Evolutionary conservation across 108 stramenopile species (phyloP).

Genomic region (Chaetoceros tenuissimus): DNA sequence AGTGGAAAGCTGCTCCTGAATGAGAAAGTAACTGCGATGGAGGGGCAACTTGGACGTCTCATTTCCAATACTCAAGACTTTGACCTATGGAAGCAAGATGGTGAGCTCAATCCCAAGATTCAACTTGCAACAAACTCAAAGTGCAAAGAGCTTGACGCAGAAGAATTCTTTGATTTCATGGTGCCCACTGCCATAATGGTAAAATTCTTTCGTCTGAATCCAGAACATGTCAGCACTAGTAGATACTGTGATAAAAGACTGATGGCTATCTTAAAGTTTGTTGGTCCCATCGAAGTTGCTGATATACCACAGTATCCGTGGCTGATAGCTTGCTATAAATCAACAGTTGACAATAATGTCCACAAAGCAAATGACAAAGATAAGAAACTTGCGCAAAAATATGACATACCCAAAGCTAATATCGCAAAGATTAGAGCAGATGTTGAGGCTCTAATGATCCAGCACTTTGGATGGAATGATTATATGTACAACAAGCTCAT

Average conservation of each 20-base stretch:
- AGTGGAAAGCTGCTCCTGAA: not conserved
- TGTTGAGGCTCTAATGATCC: not conserved
- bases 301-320: not conserved
- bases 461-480: not conserved
- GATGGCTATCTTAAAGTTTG: not conserved
- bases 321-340: not conserved
- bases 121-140: not conserved
- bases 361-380: not conserved
- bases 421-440: not conserved
- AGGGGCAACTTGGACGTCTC: not conserved
- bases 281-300: not conserved
- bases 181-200: not conserved
- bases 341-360: not conserved
- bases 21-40: not conserved
- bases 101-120: not conserved
- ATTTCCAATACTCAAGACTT: not conserved
- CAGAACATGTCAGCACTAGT: not conserved
- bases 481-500: not conserved
- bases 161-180: not conserved
- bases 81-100: not conserved
- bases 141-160: not conserved
- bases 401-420: not conserved
- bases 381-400: not conserved
- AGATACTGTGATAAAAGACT: not conserved
- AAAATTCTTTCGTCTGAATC: not conserved